Base-by-base conservation (phyloP, 441 rosid species). In the Adansonia rubrostipa region DNA sequence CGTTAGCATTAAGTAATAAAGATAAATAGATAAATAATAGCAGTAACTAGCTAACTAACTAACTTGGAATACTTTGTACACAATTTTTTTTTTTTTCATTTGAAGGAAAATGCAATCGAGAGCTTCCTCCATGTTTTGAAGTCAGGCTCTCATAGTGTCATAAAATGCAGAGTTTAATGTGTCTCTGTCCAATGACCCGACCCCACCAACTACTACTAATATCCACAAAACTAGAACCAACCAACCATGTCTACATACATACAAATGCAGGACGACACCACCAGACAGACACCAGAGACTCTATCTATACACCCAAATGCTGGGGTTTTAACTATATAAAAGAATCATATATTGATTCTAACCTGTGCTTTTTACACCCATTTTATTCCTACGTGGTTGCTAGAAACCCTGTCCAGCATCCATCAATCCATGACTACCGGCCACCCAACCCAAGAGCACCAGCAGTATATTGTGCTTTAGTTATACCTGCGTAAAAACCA, bases 301-400 rank as follows among this genome's bases (percentile, higher is more conserved):
- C 84, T 81, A 58, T 75, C 80, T 83, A 84, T 82, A 80, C 88
- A 84, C 90, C 91, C 85, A 82, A 89, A 78, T 82, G 92, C 89
- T 87, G 90, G 88, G 90, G 80, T 74, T 71, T 36, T 36, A 36
- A 75, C 69, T 64, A 64, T 47, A 14, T 3, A 77, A 87, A 89
- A 87, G 94, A 92, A 91, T 92, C 95, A 88, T 88, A 85, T 83
- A 83, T 87, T 91, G 97, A 92, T 89, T 91, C 93, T 81, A 87
- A 36, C 82, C 66, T 71, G 84, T 77, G 79, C 40, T 80, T 76
- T 83, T 77, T 73, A 74, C 80, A 79, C 61, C 58, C 73, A 77
- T 77, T 85, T 86, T 69, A 84, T 84, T 84, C 83, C 82, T 80
- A 82, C 63, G 73, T 78, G 85, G 86, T 51, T 82, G 88, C 88